Base-by-base conservation (phyloP, 2,329 filamentous ascomycete genomes). In the Tolypocladium pustulatum region DNA sequence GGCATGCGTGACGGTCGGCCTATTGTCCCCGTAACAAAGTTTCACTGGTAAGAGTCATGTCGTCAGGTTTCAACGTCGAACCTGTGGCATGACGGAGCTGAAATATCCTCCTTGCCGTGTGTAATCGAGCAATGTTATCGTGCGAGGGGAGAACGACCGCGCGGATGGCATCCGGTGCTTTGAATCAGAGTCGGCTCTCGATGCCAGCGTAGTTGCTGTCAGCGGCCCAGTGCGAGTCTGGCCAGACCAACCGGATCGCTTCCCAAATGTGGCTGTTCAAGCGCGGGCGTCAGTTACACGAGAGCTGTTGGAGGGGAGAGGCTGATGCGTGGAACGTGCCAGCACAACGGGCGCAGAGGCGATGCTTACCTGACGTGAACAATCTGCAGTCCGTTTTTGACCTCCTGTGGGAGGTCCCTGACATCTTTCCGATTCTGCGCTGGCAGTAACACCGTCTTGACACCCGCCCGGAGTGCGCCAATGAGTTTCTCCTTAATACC, bases 401-500 rank as follows among this genome's bases (percentile, higher is more conserved):
- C 94, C 76, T 99, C 94, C 62, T 88, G 81, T 0, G 94, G 94
- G 58, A 97, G 78, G 73, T 97, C 93, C 73, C 89, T 89, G 60
- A 89, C 88, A 70, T 99, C 94, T 75, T 97, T 97, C 63, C 87
- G 83, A 72, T 99, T 99, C 65, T 90, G 88, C 37, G 87, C 83
- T 3, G 94, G 94, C 9, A 99, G 78, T 61, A 99, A 73, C 9
- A 99, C 93, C 37, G 90, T 93, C 81, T 96, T 96, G 61, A 99
- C 93, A 34, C 94, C 94, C 2, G 94, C 94, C 58, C 93, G 83
- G 69, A 95, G 79, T 10, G 94, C 94, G 27, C 94, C 94, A 69
- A 99, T 97, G 57, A 97, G 81, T 74, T 99, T 99, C 83, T 99
- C 93, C 76, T 97, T 97, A 76, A 99, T 97, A 22, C 94, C 94